Base-by-base conservation (phyloP, 352 stramenopile genomes). In the Globisporangium echinulatum region DNA sequence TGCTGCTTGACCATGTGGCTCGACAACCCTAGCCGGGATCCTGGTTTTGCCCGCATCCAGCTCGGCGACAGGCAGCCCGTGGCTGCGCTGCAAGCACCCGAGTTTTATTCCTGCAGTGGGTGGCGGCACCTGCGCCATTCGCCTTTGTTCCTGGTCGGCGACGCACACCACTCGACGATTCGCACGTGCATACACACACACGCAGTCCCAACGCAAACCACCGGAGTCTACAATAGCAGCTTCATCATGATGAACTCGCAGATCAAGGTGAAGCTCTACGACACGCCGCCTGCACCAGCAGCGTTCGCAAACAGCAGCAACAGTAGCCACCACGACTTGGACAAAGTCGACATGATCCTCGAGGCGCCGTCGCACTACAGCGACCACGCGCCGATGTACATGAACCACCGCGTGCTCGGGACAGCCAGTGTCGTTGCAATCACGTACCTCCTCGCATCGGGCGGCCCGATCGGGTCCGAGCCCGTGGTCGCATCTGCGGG, bases 381-480 rank as follows among this genome's bases (percentile, higher is more conserved):
- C 42, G 42, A 61, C 10, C 36, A 59, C 10, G 19, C 46, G 46
- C 15, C 46, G 5, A 8, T 17, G 46, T 50, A 33, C 8, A 66
- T 78, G 19, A 66, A 49, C 48, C 60, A 66, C n/a, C 60, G 60
- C 49, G 60, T 61, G 54, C 60, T 66, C 77, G 52, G 71, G 1
- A 81, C 65, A 5, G 19, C 67, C 13, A 68, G 67, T 36, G 61
- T 88, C 58, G 70, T 66, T 0, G 74, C 74, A 10, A 82, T 88
- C 54, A 74, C 71, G 2, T 87, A 81, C 48, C 70, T 90, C 46
- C 73, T 71, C 47, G 66, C 62, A 2, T 85, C 75, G 25, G 77
- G 73, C 0, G 71, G 79, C 0, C 75, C 79, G 0, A 51, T 87
- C 2, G 76, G 80, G 2, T 88, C 82, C 0, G 78, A 90, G 56